These are phyloP conservation scores for Ceriops tagal DNA, from an alignment of 345 rosid species.

Conservation along the genomic window DNA sequence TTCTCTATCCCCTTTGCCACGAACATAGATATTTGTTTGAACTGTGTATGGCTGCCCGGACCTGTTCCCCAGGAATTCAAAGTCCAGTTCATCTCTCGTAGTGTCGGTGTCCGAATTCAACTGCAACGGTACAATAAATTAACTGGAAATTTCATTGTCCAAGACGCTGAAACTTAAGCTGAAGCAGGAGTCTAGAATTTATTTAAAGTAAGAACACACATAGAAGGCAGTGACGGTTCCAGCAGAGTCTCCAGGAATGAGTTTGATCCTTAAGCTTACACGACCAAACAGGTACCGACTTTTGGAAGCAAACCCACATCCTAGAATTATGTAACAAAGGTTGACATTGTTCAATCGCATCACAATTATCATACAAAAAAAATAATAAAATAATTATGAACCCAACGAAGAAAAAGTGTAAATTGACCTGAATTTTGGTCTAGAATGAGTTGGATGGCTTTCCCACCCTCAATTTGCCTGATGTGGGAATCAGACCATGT, in stretches of 20 bases:
- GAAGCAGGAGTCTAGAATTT: not conserved
- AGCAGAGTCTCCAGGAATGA: conserved; percentile 92
- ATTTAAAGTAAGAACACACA: conserved; percentile 27
- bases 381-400: not conserved
- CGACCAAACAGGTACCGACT: conserved; percentile 66
- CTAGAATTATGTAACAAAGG: conserved; percentile 24
- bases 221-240: conserved; percentile 98
- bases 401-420: conserved; percentile 14
- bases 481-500: conserved; percentile 78
- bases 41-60: conserved; percentile 90
- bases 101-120: conserved; percentile 73
- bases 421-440: conserved; percentile 72
- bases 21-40: conserved; percentile 82
- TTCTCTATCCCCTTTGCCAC: conserved; percentile 88
- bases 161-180: too few species aligned
- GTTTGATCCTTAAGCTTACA: conserved; percentile 94
- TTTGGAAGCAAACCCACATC: conserved; percentile 92
- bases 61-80: conserved; percentile 88
- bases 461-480: conserved; percentile 64
- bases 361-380: too few species aligned
- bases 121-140: conserved; percentile 23
- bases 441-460: conserved; percentile 68
- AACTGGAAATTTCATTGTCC: not conserved
- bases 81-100: conserved; percentile 78
- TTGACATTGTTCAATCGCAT: not conserved